Evolutionary conservation across 306 rosid genomes (phyloP).

Genomic region (Lathyrus aphaca): DNA sequence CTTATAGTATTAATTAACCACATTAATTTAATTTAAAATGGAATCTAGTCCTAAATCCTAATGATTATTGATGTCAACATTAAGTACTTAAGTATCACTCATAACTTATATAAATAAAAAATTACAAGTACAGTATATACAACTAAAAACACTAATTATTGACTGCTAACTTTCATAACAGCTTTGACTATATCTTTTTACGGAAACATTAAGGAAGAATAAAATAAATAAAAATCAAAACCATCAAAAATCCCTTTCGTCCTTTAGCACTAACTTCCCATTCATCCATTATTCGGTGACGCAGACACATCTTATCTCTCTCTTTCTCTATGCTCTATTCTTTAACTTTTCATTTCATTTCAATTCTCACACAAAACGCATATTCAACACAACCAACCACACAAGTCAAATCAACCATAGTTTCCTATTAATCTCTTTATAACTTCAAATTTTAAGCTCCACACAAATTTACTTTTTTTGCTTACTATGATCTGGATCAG

Average conservation of each 20-base stretch:
- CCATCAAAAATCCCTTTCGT: slow-evolving; percentile 48
- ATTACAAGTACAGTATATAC: neutral
- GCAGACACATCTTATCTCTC: slow-evolving; percentile 43
- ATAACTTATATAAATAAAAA: neutral
- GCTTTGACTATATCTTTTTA: slow-evolving; percentile 12
- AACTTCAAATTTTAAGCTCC: neutral
- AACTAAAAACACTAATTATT: slow-evolving; percentile 27
- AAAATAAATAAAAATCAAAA: neutral
- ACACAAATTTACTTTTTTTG: slow-evolving; percentile 6
- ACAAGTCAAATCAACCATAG: slow-evolving; percentile 13
- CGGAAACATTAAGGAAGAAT: slow-evolving; percentile 10
- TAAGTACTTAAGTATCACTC: neutral
- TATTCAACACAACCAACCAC: slow-evolving; percentile 21
- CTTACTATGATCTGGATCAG: neutral
- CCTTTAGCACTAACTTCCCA: slow-evolving; percentile 22
- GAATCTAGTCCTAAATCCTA: slow-evolving; percentile 13
- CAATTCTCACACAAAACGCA: neutral
- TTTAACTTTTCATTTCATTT: neutral
- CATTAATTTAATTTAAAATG: slow-evolving; percentile 2
- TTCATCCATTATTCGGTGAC: slow-evolving; percentile 37
- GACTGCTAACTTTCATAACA: neutral
- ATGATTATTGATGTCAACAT: slow-evolving; percentile 1
- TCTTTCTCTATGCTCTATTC: slow-evolving; percentile 39
- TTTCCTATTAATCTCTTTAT: neutral
- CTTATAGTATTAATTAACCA: neutral